Evolutionary conservation across 2,329 filamentous ascomycete species (phyloP), one percentile per base, ranked within the genome.

Genomic region (Pseudodiploospora longispora): DNA sequence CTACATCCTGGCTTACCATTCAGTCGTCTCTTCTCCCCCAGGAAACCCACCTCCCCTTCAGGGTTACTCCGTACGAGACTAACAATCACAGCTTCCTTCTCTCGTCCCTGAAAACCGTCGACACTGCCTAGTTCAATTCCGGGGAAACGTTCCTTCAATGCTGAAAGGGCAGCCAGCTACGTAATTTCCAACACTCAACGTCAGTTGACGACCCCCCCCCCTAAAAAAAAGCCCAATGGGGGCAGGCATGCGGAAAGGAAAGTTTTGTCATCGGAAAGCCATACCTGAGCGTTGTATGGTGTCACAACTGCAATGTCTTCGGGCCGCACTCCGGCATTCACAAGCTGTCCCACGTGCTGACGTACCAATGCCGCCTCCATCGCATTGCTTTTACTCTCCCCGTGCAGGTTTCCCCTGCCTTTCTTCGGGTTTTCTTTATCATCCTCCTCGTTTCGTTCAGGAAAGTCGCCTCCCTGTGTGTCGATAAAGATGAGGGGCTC

Each of bases 121-220:
- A 98, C 87, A 56, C 88, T 95, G 31, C 93, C 93, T n/a, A 98
- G 73, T 63, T 98, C 93, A 41, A 98, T 80, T 9, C 85, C 88
- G 0, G 85, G 85, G 55, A 85, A 95, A 34, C 72, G 70, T 48
- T 93, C 86, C 59, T 91, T 93, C 40, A 98, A 74, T 52, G 84
- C 74, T 33, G 88, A 82, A 41, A 97, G 71, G 8, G 94, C 66
- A 4, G 85, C 83, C 32, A 96, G 76, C 78, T 94, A 42, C 48
- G 44, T 40, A 49, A 48, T 48, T 52, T 19, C 19, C 40, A 59
- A 53, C 48, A 19, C 19, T 19, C 2, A 3, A 19, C 19, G 19
- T 19, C 19, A 19, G 19, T 19, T 19, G 19, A 19, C 19, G 19
- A 19, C 47, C 46, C 45, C 38, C 34, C 19, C 10, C 6, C 5